Evolutionary conservation across 345 rosid species (phyloP).

Genomic region (Eucalyptus rudis): DNA sequence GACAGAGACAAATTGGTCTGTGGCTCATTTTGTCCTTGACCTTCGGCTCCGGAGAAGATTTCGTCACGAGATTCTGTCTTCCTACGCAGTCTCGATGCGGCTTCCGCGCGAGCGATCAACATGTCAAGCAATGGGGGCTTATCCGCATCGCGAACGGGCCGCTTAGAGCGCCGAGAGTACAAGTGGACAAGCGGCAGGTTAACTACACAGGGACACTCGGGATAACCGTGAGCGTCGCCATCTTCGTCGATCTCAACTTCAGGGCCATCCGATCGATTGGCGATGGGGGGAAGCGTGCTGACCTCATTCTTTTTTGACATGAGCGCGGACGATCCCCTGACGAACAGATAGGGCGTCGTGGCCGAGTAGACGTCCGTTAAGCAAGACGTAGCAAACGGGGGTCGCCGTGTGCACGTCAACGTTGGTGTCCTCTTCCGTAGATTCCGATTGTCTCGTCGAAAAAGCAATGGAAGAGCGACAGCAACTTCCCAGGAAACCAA

Average conservation of each 20-base stretch:
- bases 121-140: slow-evolving; percentile 10
- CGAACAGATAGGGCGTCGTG: slow-evolving; percentile 31
- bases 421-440: slow-evolving; percentile 14
- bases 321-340: slow-evolving; percentile 41
- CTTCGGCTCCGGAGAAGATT: background rate
- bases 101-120: slow-evolving; percentile 4
- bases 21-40: background rate
- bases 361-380: slow-evolving; percentile 64
- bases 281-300: slow-evolving; percentile 27
- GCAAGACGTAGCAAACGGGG: slow-evolving; percentile 46
- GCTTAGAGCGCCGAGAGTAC: slow-evolving; percentile 49
- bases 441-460: slow-evolving; percentile 9
- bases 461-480: background rate
- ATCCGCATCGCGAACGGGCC: background rate
- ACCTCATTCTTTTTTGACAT: slow-evolving; percentile 73
- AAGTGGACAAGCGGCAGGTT: slow-evolving; percentile 34
- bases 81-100: background rate
- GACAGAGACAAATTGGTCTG: background rate
- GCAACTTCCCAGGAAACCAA: background rate
- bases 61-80: slow-evolving; percentile 16
- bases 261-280: background rate
- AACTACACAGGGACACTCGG: background rate
- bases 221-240: background rate
- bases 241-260: background rate
- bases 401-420: slow-evolving; percentile 12